These are phyloP conservation scores for Corchorus capsularis DNA, from an alignment of 345 rosid species.

Conservation along the genomic window DNA sequence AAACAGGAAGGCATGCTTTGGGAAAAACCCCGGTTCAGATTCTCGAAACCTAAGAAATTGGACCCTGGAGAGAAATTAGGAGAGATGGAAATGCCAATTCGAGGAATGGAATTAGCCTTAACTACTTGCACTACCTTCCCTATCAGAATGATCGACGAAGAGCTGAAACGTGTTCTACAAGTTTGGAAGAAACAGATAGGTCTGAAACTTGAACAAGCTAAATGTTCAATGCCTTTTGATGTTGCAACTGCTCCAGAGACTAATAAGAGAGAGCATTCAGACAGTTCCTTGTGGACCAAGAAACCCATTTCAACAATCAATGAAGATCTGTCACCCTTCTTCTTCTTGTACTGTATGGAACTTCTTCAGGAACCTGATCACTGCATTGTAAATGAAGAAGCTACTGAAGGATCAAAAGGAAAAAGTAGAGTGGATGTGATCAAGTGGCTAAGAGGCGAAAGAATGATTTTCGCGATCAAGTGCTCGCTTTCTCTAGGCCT, in stretches of 20 bases:
- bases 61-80: conserved; percentile 51
- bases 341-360: conserved; percentile 77
- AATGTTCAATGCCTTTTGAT: conserved; percentile 31
- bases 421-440: background rate
- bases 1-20: conserved; percentile 77
- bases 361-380: conserved; percentile 38
- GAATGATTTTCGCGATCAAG: conserved; percentile 57
- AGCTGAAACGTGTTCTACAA: conserved; percentile 37
- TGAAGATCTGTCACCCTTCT: conserved; percentile 59
- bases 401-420: conserved; percentile 28
- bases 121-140: conserved; percentile 34
- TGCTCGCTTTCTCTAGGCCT: conserved; percentile 70
- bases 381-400: conserved; percentile 15
- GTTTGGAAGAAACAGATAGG: conserved; percentile 48
- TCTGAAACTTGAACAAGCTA: conserved; percentile 23
- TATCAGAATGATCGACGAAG: conserved; percentile 31
- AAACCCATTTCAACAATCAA: conserved; percentile 41
- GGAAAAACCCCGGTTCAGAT: conserved; percentile 70
- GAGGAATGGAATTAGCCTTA: conserved; percentile 83
- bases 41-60: conserved; percentile 38
- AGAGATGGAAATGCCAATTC: conserved; percentile 55
- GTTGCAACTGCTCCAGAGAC: conserved; percentile 56
- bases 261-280: conserved; percentile 32
- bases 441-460: conserved; percentile 26
- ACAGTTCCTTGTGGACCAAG: conserved; percentile 41